phyloP scores from a whole-genome alignment of 2,329 filamentous ascomycete species.

The Byssochlamys sp. region DNA sequence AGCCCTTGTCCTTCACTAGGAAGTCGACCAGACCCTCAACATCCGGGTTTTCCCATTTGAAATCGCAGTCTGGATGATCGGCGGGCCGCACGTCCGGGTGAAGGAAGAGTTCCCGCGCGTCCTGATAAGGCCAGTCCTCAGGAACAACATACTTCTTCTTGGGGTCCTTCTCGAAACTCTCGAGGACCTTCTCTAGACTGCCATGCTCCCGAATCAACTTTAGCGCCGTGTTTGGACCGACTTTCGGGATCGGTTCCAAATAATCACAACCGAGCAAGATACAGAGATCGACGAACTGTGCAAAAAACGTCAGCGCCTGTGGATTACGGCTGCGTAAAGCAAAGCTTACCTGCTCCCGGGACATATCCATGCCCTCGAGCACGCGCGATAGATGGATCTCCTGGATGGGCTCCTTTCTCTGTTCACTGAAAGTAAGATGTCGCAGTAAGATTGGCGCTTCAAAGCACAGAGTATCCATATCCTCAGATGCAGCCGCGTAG shows the following conservation, averaged over 20 bases:
- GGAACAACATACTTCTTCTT: constrained; percentile 76
- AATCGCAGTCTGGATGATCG: constrained; percentile 79
- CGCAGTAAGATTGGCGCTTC: constrained; percentile 80
- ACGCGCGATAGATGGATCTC: constrained; percentile 85
- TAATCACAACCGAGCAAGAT: constrained; percentile 97
- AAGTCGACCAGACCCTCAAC: constrained; percentile 82
- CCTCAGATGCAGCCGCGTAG: constrained; percentile 90
- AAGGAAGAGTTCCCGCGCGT: constrained; percentile 85
- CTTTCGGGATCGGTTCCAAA: constrained; percentile 87
- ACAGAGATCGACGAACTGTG: constrained; percentile 89
- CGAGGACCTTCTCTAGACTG: constrained; percentile 75
- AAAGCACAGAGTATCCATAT: constrained; percentile 98
- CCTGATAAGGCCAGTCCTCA: constrained; percentile 91
- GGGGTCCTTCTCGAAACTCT: constrained; percentile 63
- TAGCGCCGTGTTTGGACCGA: constrained; percentile 82
- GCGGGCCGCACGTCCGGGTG: constrained; percentile 78
- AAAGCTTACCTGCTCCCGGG: constrained; percentile 60
- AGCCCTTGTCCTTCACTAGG: constrained; percentile 87
- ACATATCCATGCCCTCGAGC: constrained; percentile 78
- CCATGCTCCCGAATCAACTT: constrained; percentile 91
- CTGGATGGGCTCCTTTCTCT: constrained; percentile 93
- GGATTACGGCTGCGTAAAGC: too few relatives aligned
- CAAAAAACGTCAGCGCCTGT: not conserved
- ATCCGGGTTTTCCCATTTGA: constrained; percentile 95
- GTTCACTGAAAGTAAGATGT: constrained; percentile 92